Evolutionary conservation across 2,329 filamentous ascomycete species (phyloP).

Genomic region (Claviceps cyperi): DNA sequence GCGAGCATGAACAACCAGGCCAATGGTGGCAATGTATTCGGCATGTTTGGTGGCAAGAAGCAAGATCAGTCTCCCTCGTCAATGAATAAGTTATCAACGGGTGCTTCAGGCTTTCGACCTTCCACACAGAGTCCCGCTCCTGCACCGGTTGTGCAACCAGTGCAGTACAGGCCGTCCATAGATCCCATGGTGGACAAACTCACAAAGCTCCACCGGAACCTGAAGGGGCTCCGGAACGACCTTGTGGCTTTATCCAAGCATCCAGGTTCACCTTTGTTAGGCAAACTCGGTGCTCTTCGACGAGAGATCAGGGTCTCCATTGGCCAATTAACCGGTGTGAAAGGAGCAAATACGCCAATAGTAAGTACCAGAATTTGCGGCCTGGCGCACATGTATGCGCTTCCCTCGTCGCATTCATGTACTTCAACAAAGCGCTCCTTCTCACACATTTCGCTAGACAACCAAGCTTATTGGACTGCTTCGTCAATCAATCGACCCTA

Average conservation of each 20-base stretch:
- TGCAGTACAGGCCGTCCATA: conserved; percentile 1
- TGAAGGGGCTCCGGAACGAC: conserved; percentile 53
- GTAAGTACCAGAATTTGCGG: conserved; percentile 15
- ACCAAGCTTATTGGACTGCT: conserved; percentile 27
- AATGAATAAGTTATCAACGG: background rate
- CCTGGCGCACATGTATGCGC: background rate
- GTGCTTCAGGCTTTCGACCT: background rate
- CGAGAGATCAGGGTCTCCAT: conserved; percentile 56
- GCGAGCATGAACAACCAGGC: conserved; percentile 12
- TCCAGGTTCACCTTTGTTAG: conserved; percentile 37
- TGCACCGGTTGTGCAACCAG: conserved; percentile 1
- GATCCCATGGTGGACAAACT: conserved; percentile 31
- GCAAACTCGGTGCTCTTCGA: conserved; percentile 55
- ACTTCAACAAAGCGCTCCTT: background rate
- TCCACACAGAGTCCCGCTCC: conserved; percentile 1
- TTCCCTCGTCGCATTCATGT: too few species aligned
- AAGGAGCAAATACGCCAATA: conserved; percentile 38
- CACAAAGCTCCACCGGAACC: conserved; percentile 55
- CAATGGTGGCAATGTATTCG: conserved; percentile 3
- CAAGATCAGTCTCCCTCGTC: background rate
- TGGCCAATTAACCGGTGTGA: conserved; percentile 57
- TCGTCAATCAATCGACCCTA: conserved; percentile 31
- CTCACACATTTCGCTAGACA: conserved; percentile 13
- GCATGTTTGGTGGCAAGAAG: background rate
- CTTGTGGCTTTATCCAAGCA: conserved; percentile 41